Evolutionary conservation across 148 eudicot genomes (phyloP), one percentile per base, ranked within the genome.

Genomic region (Euryodendron excelsum): DNA sequence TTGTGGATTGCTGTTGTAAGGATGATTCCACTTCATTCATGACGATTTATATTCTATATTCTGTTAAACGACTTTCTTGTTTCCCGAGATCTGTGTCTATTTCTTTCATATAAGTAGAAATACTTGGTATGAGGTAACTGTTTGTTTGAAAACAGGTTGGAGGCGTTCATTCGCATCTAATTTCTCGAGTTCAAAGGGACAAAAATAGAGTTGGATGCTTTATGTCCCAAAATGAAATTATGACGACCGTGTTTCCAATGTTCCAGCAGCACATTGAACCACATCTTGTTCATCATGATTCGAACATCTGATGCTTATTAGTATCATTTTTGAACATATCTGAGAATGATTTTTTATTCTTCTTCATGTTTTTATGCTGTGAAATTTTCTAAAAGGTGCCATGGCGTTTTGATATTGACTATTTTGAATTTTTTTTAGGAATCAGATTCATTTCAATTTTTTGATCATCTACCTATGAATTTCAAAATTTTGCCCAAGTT

Each of bases 1-100:
- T 87, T 96, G 79, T 96, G 99, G 99, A 87, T 96, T 86, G 99
- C 99, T 82, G 99, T 96, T 79, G 99, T 96, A 96, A 93, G 97
- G 69, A 82, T 65, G 58, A 58, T 73, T 77, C 72, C 74, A n/a
- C 65, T 71, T 25, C 52, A n/a, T 45, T 76, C 13, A 18, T 18
- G n/a, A 48, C 70, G 15, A 75, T 39, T 53, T 50, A 31, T 73
- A 59, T 69, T 18, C 59, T 21, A 44, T 63, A 31, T 33, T 48
- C 12, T 70, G 33, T 23, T 79, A 62, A 75, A 63, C 47, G 13
- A 47, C 45, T 37, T 72, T 36, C 27, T 69, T 67, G 65, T 74
- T 78, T 41, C 59, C 5, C 39, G 39, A 12, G 21, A 39, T 36
- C 10, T n/a, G 1, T 44, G 12, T 58, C 36, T 63, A n/a, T 36